Percentiles rank a stretch among this genome's conserved stretches.
Conservation (phyloP, 805 yeast genomes). For the Pichia californica region DNA sequence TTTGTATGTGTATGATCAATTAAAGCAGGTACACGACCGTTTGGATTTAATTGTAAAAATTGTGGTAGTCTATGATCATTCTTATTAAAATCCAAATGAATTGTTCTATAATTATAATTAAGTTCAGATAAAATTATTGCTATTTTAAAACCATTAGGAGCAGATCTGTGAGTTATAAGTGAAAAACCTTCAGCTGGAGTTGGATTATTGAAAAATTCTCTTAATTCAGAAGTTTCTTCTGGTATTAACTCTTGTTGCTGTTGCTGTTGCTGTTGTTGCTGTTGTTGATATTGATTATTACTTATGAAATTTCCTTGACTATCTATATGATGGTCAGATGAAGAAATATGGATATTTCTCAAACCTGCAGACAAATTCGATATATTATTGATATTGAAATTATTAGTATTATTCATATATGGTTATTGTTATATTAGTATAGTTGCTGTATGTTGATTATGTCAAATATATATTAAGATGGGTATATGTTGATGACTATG, state of each 20-base stretch:
- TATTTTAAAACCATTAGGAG: constrained; percentile 95
- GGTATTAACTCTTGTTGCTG: constrained; percentile 32
- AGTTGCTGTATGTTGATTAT: not conserved
- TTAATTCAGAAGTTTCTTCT: constrained; percentile 41
- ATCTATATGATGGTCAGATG: constrained; percentile 3
- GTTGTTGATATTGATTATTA: constrained; percentile 2
- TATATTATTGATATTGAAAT: constrained; percentile 17
- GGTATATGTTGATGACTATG: no score
- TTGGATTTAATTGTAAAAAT: constrained; percentile 89
- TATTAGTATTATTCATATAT: no score
- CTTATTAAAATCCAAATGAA: constrained; percentile 75
- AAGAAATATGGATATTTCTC: constrained; percentile 27
- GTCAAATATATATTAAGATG: no score
- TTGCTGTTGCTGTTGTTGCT: constrained; percentile 16
- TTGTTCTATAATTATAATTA: constrained; percentile 70
- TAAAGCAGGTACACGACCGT: constrained; percentile 91
- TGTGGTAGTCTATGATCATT: constrained; percentile 94
- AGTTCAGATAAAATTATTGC: constrained; percentile 85
- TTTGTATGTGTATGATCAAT: constrained; percentile 65
- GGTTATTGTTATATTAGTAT: no score
- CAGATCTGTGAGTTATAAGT: constrained; percentile 74
- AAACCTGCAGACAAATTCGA: constrained; percentile 37
- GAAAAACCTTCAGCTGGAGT: constrained; percentile 82
- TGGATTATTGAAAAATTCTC: constrained; percentile 55
- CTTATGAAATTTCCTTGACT: not conserved